Conservation (phyloP, 495 filamentous ascomycete species). For the Podospora conica region DNA sequence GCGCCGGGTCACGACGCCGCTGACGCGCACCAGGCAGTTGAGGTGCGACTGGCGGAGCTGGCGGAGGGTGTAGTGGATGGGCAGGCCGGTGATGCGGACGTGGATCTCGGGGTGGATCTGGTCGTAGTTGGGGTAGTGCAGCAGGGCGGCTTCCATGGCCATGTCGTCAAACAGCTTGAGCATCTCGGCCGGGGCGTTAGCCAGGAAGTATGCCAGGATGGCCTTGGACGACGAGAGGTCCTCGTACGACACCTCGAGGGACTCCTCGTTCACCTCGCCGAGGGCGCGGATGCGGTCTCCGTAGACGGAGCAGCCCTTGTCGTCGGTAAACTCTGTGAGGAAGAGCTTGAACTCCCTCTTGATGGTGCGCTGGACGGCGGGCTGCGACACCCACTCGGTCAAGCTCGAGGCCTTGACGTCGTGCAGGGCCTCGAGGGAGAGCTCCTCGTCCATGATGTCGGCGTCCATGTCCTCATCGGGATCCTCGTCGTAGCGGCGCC, state of each 20-base stretch:
- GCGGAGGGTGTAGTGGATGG: conserved; percentile 92
- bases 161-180: conserved; percentile 96
- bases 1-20: conserved; percentile 90
- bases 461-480: conserved; percentile 85
- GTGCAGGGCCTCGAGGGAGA: conserved; percentile 82
- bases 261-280: conserved; percentile 93
- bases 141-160: conserved; percentile 87
- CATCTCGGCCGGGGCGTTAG: conserved; percentile 89
- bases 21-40: conserved; percentile 92
- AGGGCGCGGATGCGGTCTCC: conserved; percentile 87
- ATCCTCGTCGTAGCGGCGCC: conserved; percentile 89
- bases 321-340: conserved; percentile 90
- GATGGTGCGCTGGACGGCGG: conserved; percentile 86
- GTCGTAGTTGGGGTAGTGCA: conserved; percentile 96
- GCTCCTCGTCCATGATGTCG: conserved; percentile 89
- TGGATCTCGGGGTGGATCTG: conserved; percentile 98
- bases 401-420: conserved; percentile 91
- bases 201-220: conserved; percentile 95
- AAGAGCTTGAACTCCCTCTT: conserved; percentile 96
- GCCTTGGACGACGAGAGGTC: conserved; percentile 85
- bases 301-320: conserved; percentile 82
- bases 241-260: conserved; percentile 91
- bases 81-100: conserved; percentile 91
- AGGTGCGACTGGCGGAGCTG: conserved; percentile 94
- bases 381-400: conserved; percentile 90